These are phyloP conservation scores for Sisymbrium irio DNA, from an alignment of 345 rosid genomes.

Conservation along the genomic window DNA sequence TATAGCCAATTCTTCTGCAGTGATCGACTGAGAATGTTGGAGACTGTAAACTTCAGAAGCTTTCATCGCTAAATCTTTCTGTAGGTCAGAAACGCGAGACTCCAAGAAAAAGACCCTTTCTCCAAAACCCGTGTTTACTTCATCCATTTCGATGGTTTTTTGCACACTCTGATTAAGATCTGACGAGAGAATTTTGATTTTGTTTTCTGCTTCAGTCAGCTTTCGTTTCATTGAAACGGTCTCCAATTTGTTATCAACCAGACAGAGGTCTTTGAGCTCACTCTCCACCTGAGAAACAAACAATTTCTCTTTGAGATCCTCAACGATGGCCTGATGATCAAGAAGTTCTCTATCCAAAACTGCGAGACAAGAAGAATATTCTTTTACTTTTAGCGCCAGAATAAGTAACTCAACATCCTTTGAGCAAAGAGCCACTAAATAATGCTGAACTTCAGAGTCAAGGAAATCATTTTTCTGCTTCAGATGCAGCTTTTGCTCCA, in stretches of 20 bases:
- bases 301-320: slow-evolving; percentile 48
- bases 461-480: slow-evolving; percentile 47
- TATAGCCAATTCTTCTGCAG: slow-evolving; percentile 41
- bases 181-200: slow-evolving; percentile 35
- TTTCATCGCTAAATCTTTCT: slow-evolving; percentile 52
- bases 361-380: slow-evolving; percentile 39
- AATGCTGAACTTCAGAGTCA: slow-evolving; percentile 54
- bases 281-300: slow-evolving; percentile 48
- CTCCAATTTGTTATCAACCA: slow-evolving; percentile 41
- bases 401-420: slow-evolving; percentile 74
- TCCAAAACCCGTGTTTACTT: slow-evolving; percentile 37
- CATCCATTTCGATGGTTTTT: slow-evolving; percentile 40
- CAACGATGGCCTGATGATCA: slow-evolving; percentile 40
- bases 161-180: slow-evolving; percentile 35
- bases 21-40: slow-evolving; percentile 44
- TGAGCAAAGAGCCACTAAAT: slow-evolving; percentile 43
- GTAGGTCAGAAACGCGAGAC: slow-evolving; percentile 43
- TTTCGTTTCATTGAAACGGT: slow-evolving; percentile 37
- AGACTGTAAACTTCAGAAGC: slow-evolving; percentile 47
- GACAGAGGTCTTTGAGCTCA: slow-evolving; percentile 45
- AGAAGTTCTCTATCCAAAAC: slow-evolving; percentile 36
- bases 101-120: slow-evolving; percentile 49
- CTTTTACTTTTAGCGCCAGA: slow-evolving; percentile 52
- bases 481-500: slow-evolving; percentile 52
- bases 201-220: slow-evolving; percentile 34